Evolutionary conservation across 179 eudicot species (phyloP).

Genomic region (Pouteria campechiana): DNA sequence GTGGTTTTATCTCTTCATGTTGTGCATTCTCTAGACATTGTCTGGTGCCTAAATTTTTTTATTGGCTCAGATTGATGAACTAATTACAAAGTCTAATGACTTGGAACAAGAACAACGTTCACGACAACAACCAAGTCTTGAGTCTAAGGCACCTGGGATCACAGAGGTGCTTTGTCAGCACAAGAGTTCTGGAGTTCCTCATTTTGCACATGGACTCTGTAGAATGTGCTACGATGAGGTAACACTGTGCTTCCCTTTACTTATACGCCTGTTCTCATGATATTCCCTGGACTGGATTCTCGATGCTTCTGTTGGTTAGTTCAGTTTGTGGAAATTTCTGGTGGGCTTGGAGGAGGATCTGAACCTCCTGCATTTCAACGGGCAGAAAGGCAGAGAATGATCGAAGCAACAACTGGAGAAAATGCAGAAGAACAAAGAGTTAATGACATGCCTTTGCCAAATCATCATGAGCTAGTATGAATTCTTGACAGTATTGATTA

Average conservation of each 20-base stretch:
- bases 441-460: slow-evolving; percentile 1
- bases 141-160: slow-evolving; percentile 9
- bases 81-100: slow-evolving; percentile 46
- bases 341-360: slow-evolving; percentile 82
- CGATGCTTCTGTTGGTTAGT: slow-evolving; percentile 9
- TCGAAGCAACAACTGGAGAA: slow-evolving; percentile 16
- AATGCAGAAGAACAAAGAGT: slow-evolving; percentile 13
- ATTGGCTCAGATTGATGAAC: slow-evolving; percentile 96
- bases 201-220: slow-evolving; percentile 81
- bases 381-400: slow-evolving; percentile 60
- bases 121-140: slow-evolving; percentile 6
- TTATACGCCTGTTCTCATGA: not conserved
- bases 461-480: no score
- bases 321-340: slow-evolving; percentile 61
- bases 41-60: no score
- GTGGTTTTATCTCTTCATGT: no score
- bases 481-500: no score
- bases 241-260: slow-evolving; percentile 6
- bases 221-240: slow-evolving; percentile 59
- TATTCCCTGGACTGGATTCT: slow-evolving; percentile 2
- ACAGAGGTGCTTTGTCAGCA: slow-evolving; percentile 70
- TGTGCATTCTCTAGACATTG: no score
- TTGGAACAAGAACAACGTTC: slow-evolving; percentile 21
- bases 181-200: slow-evolving; percentile 34
- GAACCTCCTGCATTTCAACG: slow-evolving; percentile 98